A percentile compares a stretch with the other conserved stretches of the same genome.
Evolutionary conservation across 805 yeast species (phyloP).

Genomic region (Candida berthetii): DNA sequence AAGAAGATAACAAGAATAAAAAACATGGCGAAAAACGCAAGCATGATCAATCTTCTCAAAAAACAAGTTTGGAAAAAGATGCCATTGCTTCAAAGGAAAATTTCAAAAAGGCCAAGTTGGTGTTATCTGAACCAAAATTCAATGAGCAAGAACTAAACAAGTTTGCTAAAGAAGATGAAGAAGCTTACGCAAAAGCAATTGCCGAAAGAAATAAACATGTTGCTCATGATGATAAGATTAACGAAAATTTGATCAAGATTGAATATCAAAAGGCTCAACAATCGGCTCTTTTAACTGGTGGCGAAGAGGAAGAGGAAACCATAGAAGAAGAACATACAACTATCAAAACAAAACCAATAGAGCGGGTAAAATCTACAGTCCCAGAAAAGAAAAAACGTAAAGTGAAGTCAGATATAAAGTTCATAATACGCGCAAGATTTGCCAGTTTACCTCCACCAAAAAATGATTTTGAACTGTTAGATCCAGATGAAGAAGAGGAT

Average conservation of each 20-base stretch:
- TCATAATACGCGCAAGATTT: constrained; percentile 17
- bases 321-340: not conserved
- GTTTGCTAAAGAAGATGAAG: constrained; percentile 10
- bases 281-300: constrained; percentile 27
- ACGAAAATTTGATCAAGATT: constrained; percentile 32
- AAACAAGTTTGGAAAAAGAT: constrained; percentile 13
- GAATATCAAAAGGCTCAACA: constrained; percentile 25
- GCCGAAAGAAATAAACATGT: constrained; percentile 4
- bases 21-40: constrained; percentile 23
- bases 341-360: too few relatives aligned
- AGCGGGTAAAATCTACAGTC: not conserved
- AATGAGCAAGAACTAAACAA: constrained; percentile 7
- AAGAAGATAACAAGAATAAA: constrained; percentile 27
- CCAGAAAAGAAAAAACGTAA: not conserved
- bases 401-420: constrained; percentile 1
- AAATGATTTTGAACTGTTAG: constrained; percentile 39
- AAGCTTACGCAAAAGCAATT: constrained; percentile 10
- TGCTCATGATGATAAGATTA: constrained; percentile 10
- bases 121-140: constrained; percentile 29
- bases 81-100: constrained; percentile 5
- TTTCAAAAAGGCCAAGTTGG: constrained; percentile 16
- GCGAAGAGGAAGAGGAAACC: constrained; percentile 2
- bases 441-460: constrained; percentile 32
- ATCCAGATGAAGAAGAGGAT: constrained; percentile 25
- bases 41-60: constrained; percentile 18